Evolutionary conservation across 1,284 basidiomycete species (phyloP).

Genomic region (Leccinum angustisporum): DNA sequence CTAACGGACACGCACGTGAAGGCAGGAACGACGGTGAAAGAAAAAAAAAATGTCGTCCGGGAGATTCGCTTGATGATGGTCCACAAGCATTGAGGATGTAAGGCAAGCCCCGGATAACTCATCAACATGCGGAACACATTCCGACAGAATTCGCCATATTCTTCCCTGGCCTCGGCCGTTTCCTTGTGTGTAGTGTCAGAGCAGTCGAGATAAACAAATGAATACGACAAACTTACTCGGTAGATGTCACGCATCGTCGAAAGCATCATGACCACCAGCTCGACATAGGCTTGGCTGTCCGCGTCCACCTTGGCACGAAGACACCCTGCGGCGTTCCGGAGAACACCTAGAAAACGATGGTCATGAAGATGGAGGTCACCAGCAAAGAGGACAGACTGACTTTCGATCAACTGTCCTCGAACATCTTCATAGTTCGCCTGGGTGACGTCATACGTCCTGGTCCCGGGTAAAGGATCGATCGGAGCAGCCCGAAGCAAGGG

Average conservation of each 20-base stretch:
- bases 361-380: neutral
- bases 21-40: too few relatives aligned
- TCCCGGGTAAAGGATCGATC: slow-evolving; percentile 17
- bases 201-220: neutral
- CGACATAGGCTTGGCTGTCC: slow-evolving; percentile 29
- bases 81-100: slow-evolving; percentile 15
- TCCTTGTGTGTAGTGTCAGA: slow-evolving; percentile 1
- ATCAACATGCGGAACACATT: slow-evolving; percentile 18
- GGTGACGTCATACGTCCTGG: slow-evolving; percentile 25
- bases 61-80: too few relatives aligned
- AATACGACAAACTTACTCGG: slow-evolving; percentile 15
- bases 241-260: slow-evolving; percentile 34
- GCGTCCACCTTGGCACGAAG: slow-evolving; percentile 23
- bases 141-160: slow-evolving; percentile 28
- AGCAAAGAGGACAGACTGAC: slow-evolving; percentile 17
- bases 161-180: slow-evolving; percentile 14
- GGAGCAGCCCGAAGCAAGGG: slow-evolving; percentile 45
- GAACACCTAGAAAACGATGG: slow-evolving; percentile 19
- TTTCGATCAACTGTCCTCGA: slow-evolving; percentile 29
- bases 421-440: slow-evolving; percentile 15
- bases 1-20: too few relatives aligned
- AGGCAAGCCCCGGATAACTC: slow-evolving; percentile 19
- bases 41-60: too few relatives aligned
- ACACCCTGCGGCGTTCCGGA: slow-evolving; percentile 26
- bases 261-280: slow-evolving; percentile 32